These are phyloP conservation scores for Hygrophorus pudorinus DNA, from an alignment of 768 basidiomycete species.

Conservation along the genomic window DNA sequence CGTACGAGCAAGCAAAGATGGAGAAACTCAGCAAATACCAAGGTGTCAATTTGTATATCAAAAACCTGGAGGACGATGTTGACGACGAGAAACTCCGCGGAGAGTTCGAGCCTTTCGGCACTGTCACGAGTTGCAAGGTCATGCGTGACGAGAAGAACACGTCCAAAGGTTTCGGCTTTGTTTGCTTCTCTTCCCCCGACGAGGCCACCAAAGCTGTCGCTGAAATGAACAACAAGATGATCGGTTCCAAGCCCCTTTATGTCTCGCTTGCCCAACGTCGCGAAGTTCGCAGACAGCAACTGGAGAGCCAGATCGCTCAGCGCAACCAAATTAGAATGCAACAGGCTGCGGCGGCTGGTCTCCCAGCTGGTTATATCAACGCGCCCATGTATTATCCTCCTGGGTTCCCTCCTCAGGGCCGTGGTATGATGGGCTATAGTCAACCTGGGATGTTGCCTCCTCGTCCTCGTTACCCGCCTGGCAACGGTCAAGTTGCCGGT, in stretches of 20 bases:
- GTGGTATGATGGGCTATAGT: slow-evolving; percentile 71
- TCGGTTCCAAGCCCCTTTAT: slow-evolving; percentile 96
- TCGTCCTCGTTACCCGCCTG: slow-evolving; percentile 74
- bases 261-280: slow-evolving; percentile 98
- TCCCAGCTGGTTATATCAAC: slow-evolving; percentile 78
- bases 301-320: slow-evolving; percentile 98
- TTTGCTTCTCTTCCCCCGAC: slow-evolving; percentile 96
- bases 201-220: slow-evolving; percentile 99
- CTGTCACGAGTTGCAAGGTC: slow-evolving; percentile 97
- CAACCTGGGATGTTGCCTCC: slow-evolving; percentile 84
- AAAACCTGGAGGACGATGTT: slow-evolving; percentile 97
- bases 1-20: slow-evolving; percentile 92
- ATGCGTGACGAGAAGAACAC: slow-evolving; percentile 95
- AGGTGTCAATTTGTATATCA: slow-evolving; percentile 98
- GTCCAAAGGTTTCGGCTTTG: slow-evolving; percentile 97
- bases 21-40: slow-evolving; percentile 98
- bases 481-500: slow-evolving; percentile 58
- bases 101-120: slow-evolving; percentile 95
- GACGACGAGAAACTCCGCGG: slow-evolving; percentile 94
- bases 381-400: slow-evolving; percentile 83
- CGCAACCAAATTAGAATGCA: slow-evolving; percentile 96
- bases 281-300: slow-evolving; percentile 94
- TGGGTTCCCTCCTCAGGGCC: slow-evolving; percentile 74
- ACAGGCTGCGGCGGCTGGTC: slow-evolving; percentile 82
- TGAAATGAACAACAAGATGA: slow-evolving; percentile 99